Conservation (phyloP, 2,329 filamentous ascomycete genomes). For the Clonostachys chloroleuca region DNA sequence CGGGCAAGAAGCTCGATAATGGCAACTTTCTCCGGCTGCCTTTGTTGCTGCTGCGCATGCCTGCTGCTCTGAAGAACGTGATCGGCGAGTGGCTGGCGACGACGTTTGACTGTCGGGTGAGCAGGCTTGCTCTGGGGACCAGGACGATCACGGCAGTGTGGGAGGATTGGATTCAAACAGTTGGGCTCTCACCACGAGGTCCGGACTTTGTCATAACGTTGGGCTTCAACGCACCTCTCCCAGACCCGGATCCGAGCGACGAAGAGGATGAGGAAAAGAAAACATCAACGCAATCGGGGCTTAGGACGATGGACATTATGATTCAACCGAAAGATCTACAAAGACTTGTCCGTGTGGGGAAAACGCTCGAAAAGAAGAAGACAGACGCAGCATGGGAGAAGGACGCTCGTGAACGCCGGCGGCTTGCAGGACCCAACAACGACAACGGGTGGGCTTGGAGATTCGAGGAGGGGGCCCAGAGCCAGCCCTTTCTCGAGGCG, state of each 20-base stretch:
- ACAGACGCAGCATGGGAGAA: constrained; percentile 15
- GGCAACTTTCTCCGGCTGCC: constrained; percentile 41
- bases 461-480: constrained; percentile 1
- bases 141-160: constrained; percentile 41
- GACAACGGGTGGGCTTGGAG: constrained; percentile 51
- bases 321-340: constrained; percentile 41
- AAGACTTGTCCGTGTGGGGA: constrained; percentile 38
- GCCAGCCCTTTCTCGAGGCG: constrained; percentile 41
- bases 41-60: constrained; percentile 51
- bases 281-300: constrained; percentile 13
- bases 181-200: constrained; percentile 24
- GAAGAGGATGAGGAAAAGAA: background rate
- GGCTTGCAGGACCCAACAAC: constrained; percentile 36
- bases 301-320: constrained; percentile 45
- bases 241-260: constrained; percentile 7
- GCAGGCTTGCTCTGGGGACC: constrained; percentile 42
- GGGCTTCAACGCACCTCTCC: constrained; percentile 39
- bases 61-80: constrained; percentile 41
- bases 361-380: constrained; percentile 7
- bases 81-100: constrained; percentile 45
- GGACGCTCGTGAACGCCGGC: constrained; percentile 31
- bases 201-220: constrained; percentile 45
- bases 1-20: constrained; percentile 4
- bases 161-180: constrained; percentile 44
- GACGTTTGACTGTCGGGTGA: constrained; percentile 53